Evolutionary conservation across 139 green algal genomes (phyloP).

Genomic region (Pedinophyceae sp.): DNA sequence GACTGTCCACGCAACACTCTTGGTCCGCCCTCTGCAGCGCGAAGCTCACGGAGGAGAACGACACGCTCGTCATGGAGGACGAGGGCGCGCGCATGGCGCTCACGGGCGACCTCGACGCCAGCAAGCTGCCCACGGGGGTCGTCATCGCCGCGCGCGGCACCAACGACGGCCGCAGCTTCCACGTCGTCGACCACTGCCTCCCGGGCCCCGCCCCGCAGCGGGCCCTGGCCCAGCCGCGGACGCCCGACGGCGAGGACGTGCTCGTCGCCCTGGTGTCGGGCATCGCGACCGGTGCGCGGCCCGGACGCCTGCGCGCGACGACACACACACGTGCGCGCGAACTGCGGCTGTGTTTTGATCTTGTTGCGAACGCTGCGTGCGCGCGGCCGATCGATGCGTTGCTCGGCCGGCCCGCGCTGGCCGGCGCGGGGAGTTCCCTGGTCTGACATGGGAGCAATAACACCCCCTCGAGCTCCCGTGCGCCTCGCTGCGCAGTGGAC

Average conservation of each 20-base stretch:
- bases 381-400: too few relatives aligned
- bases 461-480: too few relatives aligned
- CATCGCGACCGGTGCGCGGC: too few relatives aligned
- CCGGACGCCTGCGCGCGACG: too few relatives aligned
- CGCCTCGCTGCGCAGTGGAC: too few relatives aligned
- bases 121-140: constrained; percentile 47
- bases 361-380: too few relatives aligned
- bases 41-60: constrained; percentile 52
- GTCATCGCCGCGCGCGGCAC: not conserved
- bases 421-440: too few relatives aligned
- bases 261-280: constrained; percentile 81
- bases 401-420: too few relatives aligned
- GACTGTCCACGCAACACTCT: too few relatives aligned
- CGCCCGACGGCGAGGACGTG: constrained; percentile 30
- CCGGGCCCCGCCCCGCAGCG: constrained; percentile 1
- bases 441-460: too few relatives aligned
- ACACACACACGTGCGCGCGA: too few relatives aligned
- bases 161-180: not conserved
- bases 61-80: constrained; percentile 82
- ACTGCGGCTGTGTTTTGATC: too few relatives aligned
- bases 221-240: not conserved
- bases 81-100: constrained; percentile 73
- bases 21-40: constrained; percentile 19
- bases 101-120: constrained; percentile 17
- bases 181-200: constrained; percentile 6